phyloP scores from a whole-genome alignment of 1,139 yeast species.

The Suhomyces bribrorum region DNA sequence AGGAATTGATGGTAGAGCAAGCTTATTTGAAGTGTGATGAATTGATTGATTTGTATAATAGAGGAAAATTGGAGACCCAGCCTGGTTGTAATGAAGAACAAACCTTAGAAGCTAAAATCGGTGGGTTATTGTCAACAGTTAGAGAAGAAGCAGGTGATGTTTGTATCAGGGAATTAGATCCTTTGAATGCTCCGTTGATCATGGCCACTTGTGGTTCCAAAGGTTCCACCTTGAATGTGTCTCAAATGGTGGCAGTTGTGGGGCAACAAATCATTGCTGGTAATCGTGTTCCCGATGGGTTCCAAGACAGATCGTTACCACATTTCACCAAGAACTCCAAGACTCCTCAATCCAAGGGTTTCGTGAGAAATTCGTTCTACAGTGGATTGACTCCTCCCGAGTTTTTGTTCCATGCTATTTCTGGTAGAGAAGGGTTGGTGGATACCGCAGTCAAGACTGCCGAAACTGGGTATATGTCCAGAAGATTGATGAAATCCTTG shows the following conservation, averaged over 20 bases:
- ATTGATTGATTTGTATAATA: conserved; percentile 73
- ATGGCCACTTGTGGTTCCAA: conserved; percentile 99
- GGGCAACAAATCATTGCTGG: conserved; percentile 99
- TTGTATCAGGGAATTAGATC: conserved; percentile 87
- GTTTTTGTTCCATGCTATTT: conserved; percentile 95
- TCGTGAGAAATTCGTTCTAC: conserved; percentile 92
- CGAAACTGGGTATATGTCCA: conserved; percentile 98
- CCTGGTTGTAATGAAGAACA: conserved; percentile 99
- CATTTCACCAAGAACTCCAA: conserved; percentile 95
- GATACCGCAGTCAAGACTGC: conserved; percentile 99
- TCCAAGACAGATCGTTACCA: conserved; percentile 96
- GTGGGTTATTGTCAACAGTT: conserved; percentile 92
- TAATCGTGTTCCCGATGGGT: conserved; percentile 98
- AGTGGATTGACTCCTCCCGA: conserved; percentile 96
- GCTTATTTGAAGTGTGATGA: conserved; percentile 94
- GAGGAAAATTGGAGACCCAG: conserved; percentile 93
- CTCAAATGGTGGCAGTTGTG: conserved; percentile 99
- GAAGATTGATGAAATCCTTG: conserved; percentile 96
- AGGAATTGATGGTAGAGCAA: conserved; percentile 85
- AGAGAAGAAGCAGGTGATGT: conserved; percentile 99
- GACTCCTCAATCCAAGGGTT: conserved; percentile 97
- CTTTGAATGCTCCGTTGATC: conserved; percentile 91
- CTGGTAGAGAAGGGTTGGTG: conserved; percentile 99
- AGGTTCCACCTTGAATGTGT: conserved; percentile 96
- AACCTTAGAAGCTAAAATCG: conserved; percentile 95